Evolutionary conservation across 495 filamentous ascomycete genomes (phyloP).

Genomic region (Sabuloglossum arenarium): DNA sequence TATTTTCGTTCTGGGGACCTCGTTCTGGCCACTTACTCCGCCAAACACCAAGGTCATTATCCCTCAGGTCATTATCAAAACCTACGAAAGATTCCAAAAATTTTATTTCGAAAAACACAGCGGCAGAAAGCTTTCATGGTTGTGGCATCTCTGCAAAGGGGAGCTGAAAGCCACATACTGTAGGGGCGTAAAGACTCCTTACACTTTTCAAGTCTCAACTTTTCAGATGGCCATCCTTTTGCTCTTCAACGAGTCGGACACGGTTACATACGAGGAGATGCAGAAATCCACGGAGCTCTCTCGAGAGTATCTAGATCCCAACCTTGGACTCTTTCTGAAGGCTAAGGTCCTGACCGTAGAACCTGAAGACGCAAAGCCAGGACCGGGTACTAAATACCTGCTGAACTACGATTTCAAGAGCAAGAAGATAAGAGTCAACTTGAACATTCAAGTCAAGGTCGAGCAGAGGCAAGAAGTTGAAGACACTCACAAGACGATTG

Average conservation of each 20-base stretch:
- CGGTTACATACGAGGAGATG: slow-evolving; percentile 73
- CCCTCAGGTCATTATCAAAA: slow-evolving; percentile 63
- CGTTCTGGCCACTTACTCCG: slow-evolving; percentile 86
- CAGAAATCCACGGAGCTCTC: slow-evolving; percentile 55
- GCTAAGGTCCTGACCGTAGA: slow-evolving; percentile 59
- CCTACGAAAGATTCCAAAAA: slow-evolving; percentile 67
- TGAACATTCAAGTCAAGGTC: slow-evolving; percentile 85
- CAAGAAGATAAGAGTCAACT: slow-evolving; percentile 92
- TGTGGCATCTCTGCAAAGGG: slow-evolving; percentile 96
- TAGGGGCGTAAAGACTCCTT: slow-evolving; percentile 70
- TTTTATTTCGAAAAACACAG: slow-evolving; percentile 95
- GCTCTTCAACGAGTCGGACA: slow-evolving; percentile 81
- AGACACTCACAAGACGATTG: slow-evolving; percentile 98
- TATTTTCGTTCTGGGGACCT: slow-evolving; percentile 82
- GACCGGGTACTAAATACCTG: slow-evolving; percentile 49
- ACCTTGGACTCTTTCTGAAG: slow-evolving; percentile 66
- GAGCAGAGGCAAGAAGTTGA: slow-evolving; percentile 89
- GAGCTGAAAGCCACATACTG: slow-evolving; percentile 88
- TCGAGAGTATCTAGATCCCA: slow-evolving; percentile 65
- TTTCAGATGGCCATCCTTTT: slow-evolving; percentile 97
- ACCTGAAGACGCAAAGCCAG: slow-evolving; percentile 53
- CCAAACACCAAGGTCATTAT: slow-evolving; percentile 72
- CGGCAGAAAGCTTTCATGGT: slow-evolving; percentile 88
- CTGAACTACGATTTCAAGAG: slow-evolving; percentile 91
- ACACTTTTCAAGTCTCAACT: slow-evolving; percentile 92